Base-by-base conservation (phyloP, 768 basidiomycete genomes). In the Rhizopogon vinicolor region DNA sequence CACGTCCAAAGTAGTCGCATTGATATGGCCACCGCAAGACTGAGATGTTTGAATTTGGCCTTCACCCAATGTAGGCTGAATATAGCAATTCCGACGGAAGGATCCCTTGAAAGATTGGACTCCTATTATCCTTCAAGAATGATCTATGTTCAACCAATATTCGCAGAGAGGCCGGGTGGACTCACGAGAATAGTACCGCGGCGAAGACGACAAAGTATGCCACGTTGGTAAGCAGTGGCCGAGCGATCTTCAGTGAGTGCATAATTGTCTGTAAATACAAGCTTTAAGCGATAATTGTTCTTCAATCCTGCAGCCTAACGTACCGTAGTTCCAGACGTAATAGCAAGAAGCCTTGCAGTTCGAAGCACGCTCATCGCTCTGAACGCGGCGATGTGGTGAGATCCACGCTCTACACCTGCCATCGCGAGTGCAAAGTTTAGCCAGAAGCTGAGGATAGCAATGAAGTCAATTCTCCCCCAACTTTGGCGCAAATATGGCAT, bases 81-180 rank as follows among this genome's bases (percentile, higher is more conserved):
- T 72, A 45, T 78, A 73, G 62, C 89, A 91, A 1, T 76, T 78
- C 7, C 89, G 80, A 16, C 85, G 77, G 41, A 90, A 75, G 1
- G 92, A 94, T 1, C 93, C 93, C 55, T 87, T 84, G 76, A 99
- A 99, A 0, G 91, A 83, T 62, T 98, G 93, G 1, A 97, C 82
- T n/a, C 96, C 95, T 55, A 97, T 89, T 64, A 98, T 89, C 3
- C 91, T 67, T 29, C 8, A 22, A 51, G 41, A 19, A 54, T 57
- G 48, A 49, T 35, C 40, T 22, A 12, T 19, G 18, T 10, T 12
- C 44, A 14, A 46, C 41, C 10, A 37, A 12, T 25, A 22, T 37
- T 25, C n/a, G 41, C 39, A 49, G 12, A 14, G 48, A 13, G 31
- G 25, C 22, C 19, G 14, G 3, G 39, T 54, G 22, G 7, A 18